Conservation (phyloP, 805 yeast genomes). For the Hanseniaspora lachancei region DNA sequence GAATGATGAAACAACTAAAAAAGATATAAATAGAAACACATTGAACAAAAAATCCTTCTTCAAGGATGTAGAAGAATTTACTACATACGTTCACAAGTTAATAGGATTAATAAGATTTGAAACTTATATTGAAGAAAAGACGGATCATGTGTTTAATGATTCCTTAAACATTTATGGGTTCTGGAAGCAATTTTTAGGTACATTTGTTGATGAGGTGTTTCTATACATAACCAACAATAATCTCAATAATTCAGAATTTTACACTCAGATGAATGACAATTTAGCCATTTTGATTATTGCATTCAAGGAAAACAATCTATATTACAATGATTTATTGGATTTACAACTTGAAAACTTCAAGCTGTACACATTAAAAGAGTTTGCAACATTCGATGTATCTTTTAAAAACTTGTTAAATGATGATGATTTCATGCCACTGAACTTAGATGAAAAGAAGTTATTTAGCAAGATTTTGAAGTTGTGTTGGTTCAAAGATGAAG, state of each 20-base stretch:
- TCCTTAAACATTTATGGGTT: constrained; percentile 42
- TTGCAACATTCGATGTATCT: constrained; percentile 43
- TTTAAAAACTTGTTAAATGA: constrained; percentile 52
- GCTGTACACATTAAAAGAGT: constrained; percentile 44
- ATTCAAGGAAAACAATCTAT: constrained; percentile 58
- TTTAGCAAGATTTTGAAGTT: constrained; percentile 51
- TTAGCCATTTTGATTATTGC: constrained; percentile 63
- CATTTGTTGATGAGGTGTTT: constrained; percentile 46
- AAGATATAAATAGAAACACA: constrained; percentile 22
- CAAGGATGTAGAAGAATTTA: constrained; percentile 23
- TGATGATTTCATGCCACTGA: constrained; percentile 83
- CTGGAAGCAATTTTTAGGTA: constrained; percentile 57
- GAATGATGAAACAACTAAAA: constrained; percentile 18
- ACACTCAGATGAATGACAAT: constrained; percentile 44
- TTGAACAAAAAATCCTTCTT: constrained; percentile 28
- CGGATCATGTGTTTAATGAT: constrained; percentile 49
- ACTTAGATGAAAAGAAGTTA: constrained; percentile 44
- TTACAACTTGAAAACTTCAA: constrained; percentile 47
- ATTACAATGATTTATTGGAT: constrained; percentile 46
- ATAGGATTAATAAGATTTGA: constrained; percentile 72
- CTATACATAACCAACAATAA: constrained; percentile 34
- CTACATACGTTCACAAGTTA: constrained; percentile 45
- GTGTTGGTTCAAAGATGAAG: constrained; percentile 55
- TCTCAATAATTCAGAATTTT: constrained; percentile 28
- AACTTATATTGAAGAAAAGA: constrained; percentile 48